Evolutionary conservation across 306 rosid genomes (phyloP), one percentile per base, ranked within the genome.

Genomic region (Vigna nakashimae): DNA sequence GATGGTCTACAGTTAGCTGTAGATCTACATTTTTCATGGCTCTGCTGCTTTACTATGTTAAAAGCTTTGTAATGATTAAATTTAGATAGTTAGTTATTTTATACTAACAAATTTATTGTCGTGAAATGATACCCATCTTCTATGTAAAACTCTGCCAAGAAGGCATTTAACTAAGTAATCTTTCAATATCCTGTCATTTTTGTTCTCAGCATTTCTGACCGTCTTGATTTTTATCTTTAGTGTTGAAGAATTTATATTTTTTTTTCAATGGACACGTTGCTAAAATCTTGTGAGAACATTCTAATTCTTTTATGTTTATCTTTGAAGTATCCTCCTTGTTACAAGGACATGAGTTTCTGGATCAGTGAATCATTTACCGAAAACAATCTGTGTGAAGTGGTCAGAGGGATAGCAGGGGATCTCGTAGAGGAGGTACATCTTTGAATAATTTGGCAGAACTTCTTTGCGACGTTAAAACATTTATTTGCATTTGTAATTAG

Each of bases 271-370:
- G 43, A 69, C 36, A 56, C 73, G 32, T 40, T 65, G 34, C 32
- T 43, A 32, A 62, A 64, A 30, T 57, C 43, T 79, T 30, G 17
- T 65, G 30, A 38, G 73, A 51, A 34, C 22, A 71, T 65, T 73
- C 62, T 53, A 56, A 60, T 60, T 80, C 60, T 60, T 65, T 60
- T 81, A 36, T 50, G 49, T 84, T 74, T 58, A 76, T 59, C 73
- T 55, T 76, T 68, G 69, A 93, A 92, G 98, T 95, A 74, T 85
- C 98, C 98, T 60, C 98, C 98, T 28, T 95, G 98, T 86, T 95
- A 86, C 89, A 95, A 95, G 83, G 98, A 95, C 74, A 85, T 92
- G 57, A 95, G 98, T 82, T 95, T 95, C 78, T 95, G 98, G 98
- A 91, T 91, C 86, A 89, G 55, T 77, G 98, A 95, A 69, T 77